A percentile compares a stretch with the other conserved stretches of the same genome.
phyloP scores from a whole-genome alignment of 305 asterid species.

The Euphrasia arctica region DNA sequence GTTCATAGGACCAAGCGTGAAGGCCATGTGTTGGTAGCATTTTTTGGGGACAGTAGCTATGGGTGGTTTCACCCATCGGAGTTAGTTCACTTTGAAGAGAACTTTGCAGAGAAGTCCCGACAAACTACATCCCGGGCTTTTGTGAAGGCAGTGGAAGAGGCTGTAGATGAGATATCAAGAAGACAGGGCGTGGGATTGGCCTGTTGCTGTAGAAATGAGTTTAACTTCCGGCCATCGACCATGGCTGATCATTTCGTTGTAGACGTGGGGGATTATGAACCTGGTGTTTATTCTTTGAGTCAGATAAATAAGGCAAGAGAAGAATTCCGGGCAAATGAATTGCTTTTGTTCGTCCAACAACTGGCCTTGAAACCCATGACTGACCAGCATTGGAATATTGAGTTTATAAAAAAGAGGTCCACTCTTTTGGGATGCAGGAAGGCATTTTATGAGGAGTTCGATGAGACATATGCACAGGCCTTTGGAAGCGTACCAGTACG shows the following conservation, averaged over 20 bases:
- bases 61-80: conserved; percentile 91
- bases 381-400: conserved; percentile 33
- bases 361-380: conserved; percentile 56
- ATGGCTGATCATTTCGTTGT: conserved; percentile 61
- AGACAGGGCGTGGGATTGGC: conserved; percentile 68
- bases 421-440: conserved; percentile 63
- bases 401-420: conserved; percentile 65
- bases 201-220: conserved; percentile 69
- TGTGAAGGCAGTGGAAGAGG: conserved; percentile 73
- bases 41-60: conserved; percentile 87
- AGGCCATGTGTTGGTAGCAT: conserved; percentile 82
- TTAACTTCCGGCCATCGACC: conserved; percentile 50
- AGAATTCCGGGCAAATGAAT: conserved; percentile 55
- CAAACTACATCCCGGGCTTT: conserved; percentile 56
- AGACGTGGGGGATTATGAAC: conserved; percentile 61
- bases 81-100: conserved; percentile 69
- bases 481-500: conserved; percentile 64
- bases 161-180: conserved; percentile 73
- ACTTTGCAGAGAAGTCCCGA: conserved; percentile 63
- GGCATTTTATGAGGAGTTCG: conserved; percentile 70
- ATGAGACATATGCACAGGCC: conserved; percentile 92
- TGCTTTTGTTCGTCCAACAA: conserved; percentile 49
- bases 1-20: conserved; percentile 76
- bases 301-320: conserved; percentile 72
- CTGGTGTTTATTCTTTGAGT: conserved; percentile 50